Evolutionary conservation across 2,329 filamentous ascomycete genomes (phyloP), one percentile per base, ranked within the genome.

Genomic region (Cladosporium sp.): DNA sequence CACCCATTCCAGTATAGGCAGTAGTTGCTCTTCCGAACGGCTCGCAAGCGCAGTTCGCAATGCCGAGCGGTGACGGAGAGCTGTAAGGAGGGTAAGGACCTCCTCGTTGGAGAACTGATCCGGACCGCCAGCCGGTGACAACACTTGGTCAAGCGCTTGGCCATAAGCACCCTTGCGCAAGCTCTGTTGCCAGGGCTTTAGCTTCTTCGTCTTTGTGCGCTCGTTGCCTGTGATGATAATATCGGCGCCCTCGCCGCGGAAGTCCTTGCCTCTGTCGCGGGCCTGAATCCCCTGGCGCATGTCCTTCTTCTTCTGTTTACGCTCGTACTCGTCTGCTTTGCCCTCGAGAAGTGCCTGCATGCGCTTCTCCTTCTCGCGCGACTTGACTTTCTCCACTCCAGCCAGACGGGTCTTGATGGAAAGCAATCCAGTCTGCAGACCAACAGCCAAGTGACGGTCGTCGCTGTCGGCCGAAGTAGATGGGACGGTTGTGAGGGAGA

Each of bases 361-460:
- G 78, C 92, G 92, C 81, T 90, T 92, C 75, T 91, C 89, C 60
- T 90, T 87, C 78, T 94, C 91, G 30, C 87, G 85, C 72, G 92
- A 90, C 69, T 87, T 88, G 28, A 87, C 84, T 65, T 94, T 94
- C 73, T 96, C 91, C 64, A 91, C 84, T 5, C 92, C 92, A 0
- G 91, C 92, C 14, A 96, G 85, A n/a, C 93, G 88, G 1, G 94
- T 98, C 75, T 91, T 90, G 73, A 98, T 86, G 32, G 92, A 96
- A 12, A 99, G 84, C n/a, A 97, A 86, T 55, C 95, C 95, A 2
- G 92, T 96, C 74, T 95, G 90, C 89, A 98, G 94, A 77, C 94
- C 95, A 1, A 99, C 95, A 4, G 91, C 93, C 62, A 99, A 86
- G 79, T 99, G 95, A 71, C 93, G 92, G 80, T 99, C 95, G 73